Base-by-base conservation (phyloP, 2,329 filamentous ascomycete species). In the Epichloe amarillans region DNA sequence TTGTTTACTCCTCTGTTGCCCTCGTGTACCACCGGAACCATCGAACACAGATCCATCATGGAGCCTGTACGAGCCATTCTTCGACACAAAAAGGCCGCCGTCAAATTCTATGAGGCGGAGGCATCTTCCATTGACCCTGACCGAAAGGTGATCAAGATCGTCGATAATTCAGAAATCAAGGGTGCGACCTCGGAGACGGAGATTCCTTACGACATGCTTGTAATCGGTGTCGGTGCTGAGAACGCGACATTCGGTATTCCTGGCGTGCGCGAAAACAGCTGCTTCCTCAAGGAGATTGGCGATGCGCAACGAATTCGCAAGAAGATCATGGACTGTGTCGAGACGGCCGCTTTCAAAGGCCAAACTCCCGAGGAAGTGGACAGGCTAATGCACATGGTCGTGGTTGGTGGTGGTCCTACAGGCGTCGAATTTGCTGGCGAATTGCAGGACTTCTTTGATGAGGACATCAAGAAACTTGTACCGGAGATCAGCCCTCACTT, bases 41-140 rank as follows among this genome's bases (percentile, higher is more conserved):
- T 98, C 69, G 93, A 98, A 77, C 93, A 97, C 75, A 88, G 93
- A 67, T 97, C 90, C 65, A 98, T 98, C 71, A 98, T 98, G 93
- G 93, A 98, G 75, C 93, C 93, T 52, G 85, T 98, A 62, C 88
- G 93, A 66, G 88, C 93, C 67, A 95, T 98, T 68, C 79, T 95
- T 60, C 87, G 90, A 64, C 86, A 93, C 74, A 97, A 97, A 80
- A 89, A 88, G 72, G 86, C 88, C 56, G 79, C 83, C 46, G 93
- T 95, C 68, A 93, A 89, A 71, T 98, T 86, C 79, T 98, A 95
- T 77, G 93, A 98, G 78, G 93, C 93, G 58, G 91, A 97, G 68
- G 89, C 88, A 52, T 95, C 86, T 64, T 91, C 93, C 72, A 88
- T 98, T 66, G 93, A 98, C 70, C 84, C 89, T 58, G 86, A 93